These are phyloP conservation scores for Stephanodiscus minutulus DNA, from an alignment of 108 stramenopile genomes.

Conservation along the genomic window DNA sequence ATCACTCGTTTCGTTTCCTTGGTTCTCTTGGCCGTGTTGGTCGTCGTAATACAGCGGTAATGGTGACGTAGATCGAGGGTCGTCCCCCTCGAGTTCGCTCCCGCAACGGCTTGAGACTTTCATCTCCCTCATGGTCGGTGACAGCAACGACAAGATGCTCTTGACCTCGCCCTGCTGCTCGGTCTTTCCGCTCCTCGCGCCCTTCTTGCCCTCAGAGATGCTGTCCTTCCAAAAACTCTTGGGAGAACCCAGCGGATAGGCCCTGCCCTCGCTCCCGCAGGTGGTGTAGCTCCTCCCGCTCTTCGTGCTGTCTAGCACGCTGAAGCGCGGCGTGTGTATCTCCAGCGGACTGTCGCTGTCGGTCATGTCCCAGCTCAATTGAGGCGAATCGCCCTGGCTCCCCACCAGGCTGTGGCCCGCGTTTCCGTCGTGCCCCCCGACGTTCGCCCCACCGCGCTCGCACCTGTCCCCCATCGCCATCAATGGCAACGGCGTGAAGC, in stretches of 20 bases:
- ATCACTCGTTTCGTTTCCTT: neutral
- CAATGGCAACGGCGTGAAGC: slow-evolving; percentile 81
- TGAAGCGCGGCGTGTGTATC: slow-evolving; percentile 36
- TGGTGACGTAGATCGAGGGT: slow-evolving; percentile 59
- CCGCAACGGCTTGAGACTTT: slow-evolving; percentile 45
- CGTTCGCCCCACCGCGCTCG: slow-evolving; percentile 24
- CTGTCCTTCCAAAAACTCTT: slow-evolving; percentile 52
- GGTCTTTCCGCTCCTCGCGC: slow-evolving; percentile 28
- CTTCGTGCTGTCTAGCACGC: slow-evolving; percentile 48
- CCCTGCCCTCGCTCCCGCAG: neutral
- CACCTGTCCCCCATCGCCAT: slow-evolving; percentile 40
- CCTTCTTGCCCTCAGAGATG: slow-evolving; percentile 32
- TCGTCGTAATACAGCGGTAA: slow-evolving; percentile 66
- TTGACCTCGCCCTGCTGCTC: slow-evolving; percentile 40
- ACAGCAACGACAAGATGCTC: slow-evolving; percentile 65
- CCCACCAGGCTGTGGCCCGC: neutral
- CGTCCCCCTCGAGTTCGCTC: neutral
- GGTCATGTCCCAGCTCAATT: slow-evolving; percentile 80
- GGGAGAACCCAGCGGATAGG: slow-evolving; percentile 41
- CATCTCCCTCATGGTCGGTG: slow-evolving; percentile 51
- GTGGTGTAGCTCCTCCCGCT: slow-evolving; percentile 22
- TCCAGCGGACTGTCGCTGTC: slow-evolving; percentile 26
- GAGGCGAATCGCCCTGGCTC: slow-evolving; percentile 28
- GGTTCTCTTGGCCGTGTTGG: slow-evolving; percentile 6
- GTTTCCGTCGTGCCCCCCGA: neutral